These are phyloP conservation scores for Misopates orontium DNA, from an alignment of 257 asterid genomes.

Conservation along the genomic window DNA sequence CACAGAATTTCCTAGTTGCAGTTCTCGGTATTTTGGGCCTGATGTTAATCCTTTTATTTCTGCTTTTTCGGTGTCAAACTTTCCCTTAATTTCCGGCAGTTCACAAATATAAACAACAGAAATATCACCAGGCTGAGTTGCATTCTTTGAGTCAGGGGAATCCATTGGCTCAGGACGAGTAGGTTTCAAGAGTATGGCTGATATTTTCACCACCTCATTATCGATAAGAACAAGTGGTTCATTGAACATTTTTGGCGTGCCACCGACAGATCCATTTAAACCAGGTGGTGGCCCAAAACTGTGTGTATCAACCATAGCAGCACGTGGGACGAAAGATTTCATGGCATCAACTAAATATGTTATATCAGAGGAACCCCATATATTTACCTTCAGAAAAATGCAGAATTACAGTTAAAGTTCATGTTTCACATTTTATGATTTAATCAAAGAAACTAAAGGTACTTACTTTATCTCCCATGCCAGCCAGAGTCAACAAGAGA, in stretches of 20 bases:
- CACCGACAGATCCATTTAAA: constrained; percentile 39
- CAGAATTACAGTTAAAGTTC: neutral
- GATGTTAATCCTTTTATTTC: constrained; percentile 69
- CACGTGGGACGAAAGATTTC: constrained; percentile 83
- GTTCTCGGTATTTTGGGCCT: constrained; percentile 88
- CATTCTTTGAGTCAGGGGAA: constrained; percentile 30
- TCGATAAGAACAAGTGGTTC: constrained; percentile 66
- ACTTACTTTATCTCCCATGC: constrained; percentile 91
- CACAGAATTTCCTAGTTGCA: constrained; percentile 83
- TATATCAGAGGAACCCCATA: constrained; percentile 96
- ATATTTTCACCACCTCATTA: constrained; percentile 86
- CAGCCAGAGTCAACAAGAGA: constrained; percentile 88
- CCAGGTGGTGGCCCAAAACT: constrained; percentile 70
- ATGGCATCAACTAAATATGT: constrained; percentile 81
- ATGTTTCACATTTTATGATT: neutral
- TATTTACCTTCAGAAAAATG: constrained; percentile 62
- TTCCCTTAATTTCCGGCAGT: constrained; percentile 91
- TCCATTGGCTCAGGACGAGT: constrained; percentile 21
- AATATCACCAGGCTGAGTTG: constrained; percentile 66
- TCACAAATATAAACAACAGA: constrained; percentile 85
- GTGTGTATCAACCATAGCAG: constrained; percentile 83
- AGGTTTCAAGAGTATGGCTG: constrained; percentile 78
- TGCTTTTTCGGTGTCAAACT: constrained; percentile 85
- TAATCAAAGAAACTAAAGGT: constrained; percentile 6
- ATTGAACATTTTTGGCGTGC: constrained; percentile 30